Evolutionary conservation across 106 monocot genomes (phyloP), one percentile per base, ranked within the genome.

Genomic region (Gastrodia elata): DNA sequence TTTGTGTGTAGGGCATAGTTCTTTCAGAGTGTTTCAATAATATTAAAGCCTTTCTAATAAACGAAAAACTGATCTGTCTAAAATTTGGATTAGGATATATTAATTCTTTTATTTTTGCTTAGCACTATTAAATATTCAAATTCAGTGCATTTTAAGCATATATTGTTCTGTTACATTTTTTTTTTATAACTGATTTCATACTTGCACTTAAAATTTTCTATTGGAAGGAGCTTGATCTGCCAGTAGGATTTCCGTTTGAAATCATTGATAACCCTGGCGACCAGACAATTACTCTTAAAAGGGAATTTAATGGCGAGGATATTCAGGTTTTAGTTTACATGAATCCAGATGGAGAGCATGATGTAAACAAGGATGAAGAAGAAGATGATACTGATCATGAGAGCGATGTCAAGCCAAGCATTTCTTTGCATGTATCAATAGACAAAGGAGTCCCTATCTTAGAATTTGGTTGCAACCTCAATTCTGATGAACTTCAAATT

Each of bases 181-280:
- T 52, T 22, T 52, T 32, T 24, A 61, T 32, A 61, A 61, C 30
- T 30, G 27, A 24, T 61, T 32, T 3, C 13, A 30, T 6, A 30
- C 3, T 2, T 14, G 3, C 30, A 32, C 32, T 44, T 71, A 10
- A 27, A 40, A 22, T 10, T 14, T 48, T 55, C 3, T 46, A 22
- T 71, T 71, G 4, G 30, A 84, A 90, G 90, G 73, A 80, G 72
- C 27, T 68, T 80, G 73, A 76, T 67, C 20, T 85, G 18, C 90
- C 96, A 1, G 78, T 77, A 39, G 83, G 68, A 9, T 90, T 92
- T 64, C 88, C 92, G 6, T 97, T 97, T 75, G 80, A 84, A 73
- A 88, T 97, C 25, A 73, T 86, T 32, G 96, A 97, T 78, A 90
- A 79, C 46, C 84, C 88, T 64, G 92, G 92, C 20, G 92, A 97